Percentiles rank a stretch among this genome's conserved stretches.
These are phyloP conservation scores for Ganoderma leucocontextum DNA, from an alignment of 1,284 basidiomycete species.

Conservation along the genomic window DNA sequence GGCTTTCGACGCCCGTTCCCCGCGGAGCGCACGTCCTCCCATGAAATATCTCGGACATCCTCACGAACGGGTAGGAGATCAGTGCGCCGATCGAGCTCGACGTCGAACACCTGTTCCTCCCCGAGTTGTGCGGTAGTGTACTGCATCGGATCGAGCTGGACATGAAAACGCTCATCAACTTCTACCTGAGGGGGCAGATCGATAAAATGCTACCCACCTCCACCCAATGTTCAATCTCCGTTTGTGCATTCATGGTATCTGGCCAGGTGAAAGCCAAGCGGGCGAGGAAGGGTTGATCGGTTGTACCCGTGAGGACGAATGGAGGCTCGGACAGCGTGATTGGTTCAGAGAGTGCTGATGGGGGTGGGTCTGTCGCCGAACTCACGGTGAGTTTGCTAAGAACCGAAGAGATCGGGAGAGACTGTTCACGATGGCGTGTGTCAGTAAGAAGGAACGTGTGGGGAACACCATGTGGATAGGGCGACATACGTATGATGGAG, in stretches of 20 bases:
- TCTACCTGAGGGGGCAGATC: not conserved
- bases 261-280: conserved; percentile 63
- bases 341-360: conserved; percentile 45
- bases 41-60: conserved; percentile 29
- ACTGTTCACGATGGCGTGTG: conserved; percentile 44
- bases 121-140: conserved; percentile 58
- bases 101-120: conserved; percentile 75
- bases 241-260: conserved; percentile 48
- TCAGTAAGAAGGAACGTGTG: not conserved
- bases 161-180: not conserved
- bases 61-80: conserved; percentile 53
- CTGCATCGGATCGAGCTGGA: conserved; percentile 67
- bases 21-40: conserved; percentile 31
- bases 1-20: not conserved
- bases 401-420: conserved; percentile 61
- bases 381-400: conserved; percentile 59
- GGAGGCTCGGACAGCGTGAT: conserved; percentile 56
- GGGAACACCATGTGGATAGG: not conserved
- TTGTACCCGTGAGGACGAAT: conserved; percentile 63
- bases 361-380: conserved; percentile 51
- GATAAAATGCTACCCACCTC: conserved; percentile 55
- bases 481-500: conserved; percentile 74
- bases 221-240: conserved; percentile 77
- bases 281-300: conserved; percentile 70
- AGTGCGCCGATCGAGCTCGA: conserved; percentile 73